Conservation (phyloP, 495 filamentous ascomycete genomes). For the Aspergillus coremiiformis region DNA sequence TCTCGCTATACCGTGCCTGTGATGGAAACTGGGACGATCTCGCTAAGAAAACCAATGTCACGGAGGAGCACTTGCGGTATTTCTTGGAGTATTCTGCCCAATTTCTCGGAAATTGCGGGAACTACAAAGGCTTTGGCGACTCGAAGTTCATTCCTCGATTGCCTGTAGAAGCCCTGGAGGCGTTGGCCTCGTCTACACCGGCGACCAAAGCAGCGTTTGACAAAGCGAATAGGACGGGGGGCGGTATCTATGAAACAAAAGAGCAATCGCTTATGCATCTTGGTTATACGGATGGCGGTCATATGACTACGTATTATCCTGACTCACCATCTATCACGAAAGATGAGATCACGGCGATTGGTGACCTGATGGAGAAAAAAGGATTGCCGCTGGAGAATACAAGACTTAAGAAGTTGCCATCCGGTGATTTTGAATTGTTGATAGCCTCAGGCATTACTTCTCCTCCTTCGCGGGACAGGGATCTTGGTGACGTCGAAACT, state of each 20-base stretch:
- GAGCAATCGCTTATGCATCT: slow-evolving; percentile 67
- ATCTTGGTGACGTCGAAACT: slow-evolving; percentile 58
- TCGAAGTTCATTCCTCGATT: slow-evolving; percentile 87
- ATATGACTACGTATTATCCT: slow-evolving; percentile 90
- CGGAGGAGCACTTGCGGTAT: slow-evolving; percentile 57
- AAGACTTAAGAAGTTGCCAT: slow-evolving; percentile 64
- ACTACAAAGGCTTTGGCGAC: slow-evolving; percentile 96
- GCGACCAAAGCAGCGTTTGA: slow-evolving; percentile 57
- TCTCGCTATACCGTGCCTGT: slow-evolving; percentile 64
- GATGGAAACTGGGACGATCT: slow-evolving; percentile 74
- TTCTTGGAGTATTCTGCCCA: slow-evolving; percentile 85
- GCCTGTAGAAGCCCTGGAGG: slow-evolving; percentile 54
- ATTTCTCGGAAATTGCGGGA: slow-evolving; percentile 86
- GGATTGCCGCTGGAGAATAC: slow-evolving; percentile 79
- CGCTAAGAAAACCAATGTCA: slow-evolving; percentile 60
- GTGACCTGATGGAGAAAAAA: slow-evolving; percentile 67
- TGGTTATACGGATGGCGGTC: slow-evolving; percentile 74
- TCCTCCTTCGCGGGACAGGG: slow-evolving; percentile 54
- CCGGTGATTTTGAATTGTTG: slow-evolving; percentile 69
- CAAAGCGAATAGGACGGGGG: slow-evolving; percentile 44
- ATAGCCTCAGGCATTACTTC: slow-evolving; percentile 66
- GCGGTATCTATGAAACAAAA: slow-evolving; percentile 65
- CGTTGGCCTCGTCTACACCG: slow-evolving; percentile 58
- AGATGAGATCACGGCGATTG: slow-evolving; percentile 67
- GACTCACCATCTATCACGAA: slow-evolving; percentile 79